Base-by-base conservation (phyloP, 441 rosid genomes). In the Theobroma grandiflorum region DNA sequence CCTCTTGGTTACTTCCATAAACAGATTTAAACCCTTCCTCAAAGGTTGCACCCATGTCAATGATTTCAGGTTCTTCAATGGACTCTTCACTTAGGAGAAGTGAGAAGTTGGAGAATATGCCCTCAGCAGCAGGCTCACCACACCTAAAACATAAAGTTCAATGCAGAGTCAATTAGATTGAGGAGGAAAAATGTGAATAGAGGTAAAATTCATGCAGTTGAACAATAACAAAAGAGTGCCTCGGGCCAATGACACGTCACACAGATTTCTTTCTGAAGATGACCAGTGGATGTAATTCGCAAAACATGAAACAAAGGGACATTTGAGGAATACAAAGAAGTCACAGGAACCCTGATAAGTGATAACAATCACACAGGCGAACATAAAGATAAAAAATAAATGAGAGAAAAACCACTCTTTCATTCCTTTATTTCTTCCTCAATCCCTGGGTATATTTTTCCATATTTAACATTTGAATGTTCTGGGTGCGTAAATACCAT, bases 101-200 rank as follows among this genome's bases (percentile, higher is more conserved):
- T 2, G 96, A 88, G 86, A 96, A 90, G 87, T 93, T 91, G 87
- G 94, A 84, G 91, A 88, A 96, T 15, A 96, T 77, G 72, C 92
- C 72, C 86, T 92, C 91, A 11, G 95, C 94, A 38, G 94, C 88
- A 72, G 90, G 89, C 81, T 88, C 89, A 42, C 94, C 90, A 62
- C 99, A 96, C 80, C 99, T 94, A 83, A 65, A 87, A 61, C 68
- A 80, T 6, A 74, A 72, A 74, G 69, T 40, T 22, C 3, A 47
- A 75, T 64, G 22, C 43, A 76, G 18, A 53, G 72, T 49, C 63
- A 43, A 53, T 38, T 18, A 47, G 16, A 26, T 1, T 6, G 9
- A 62, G 53, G 55, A 42, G n/a, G 12, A 42, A 43, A 58, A 57
- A 57, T 35, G 57, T 37, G 3, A 35, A 75, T 26, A 45, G n/a